Evolutionary conservation across 805 yeast genomes (phyloP), one percentile per base, ranked within the genome.

Genomic region (Saturnispora zaruensis): DNA sequence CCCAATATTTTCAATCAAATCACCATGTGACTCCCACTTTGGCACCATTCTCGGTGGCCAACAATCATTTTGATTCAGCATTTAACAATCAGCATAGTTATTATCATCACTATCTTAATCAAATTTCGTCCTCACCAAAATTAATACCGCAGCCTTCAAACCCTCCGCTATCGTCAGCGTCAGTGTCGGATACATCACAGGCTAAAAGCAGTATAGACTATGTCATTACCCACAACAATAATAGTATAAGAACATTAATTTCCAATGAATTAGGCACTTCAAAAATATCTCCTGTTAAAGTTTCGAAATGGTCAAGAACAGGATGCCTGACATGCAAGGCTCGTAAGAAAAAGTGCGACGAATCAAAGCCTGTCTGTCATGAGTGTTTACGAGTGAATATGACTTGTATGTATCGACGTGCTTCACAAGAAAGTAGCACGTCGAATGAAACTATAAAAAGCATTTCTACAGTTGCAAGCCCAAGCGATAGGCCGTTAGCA

Each of bases 261-360:
- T n/a, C 40, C 20, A 36, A 18, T 6, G 40, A 36, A 6, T 36
- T 23, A 28, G 28, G 20, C 6, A 5, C 23, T 26, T 36, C n/a
- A 23, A 16, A 16, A 6, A 14, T 7, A 14, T 11, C 16, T n/a
- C 11, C 30, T 8, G 25, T 18, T 14, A 21, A 24, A 24, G 24
- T 40, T 14, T 38, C 45, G 48, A 65, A 69, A 55, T 59, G 72
- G 44, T 74, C 66, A 4, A 56, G 70, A 49, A 66, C 69, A 4
- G 82, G 80, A 14, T 76, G 80, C 59, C 61, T 74, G 42, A 76
- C 79, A 8, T 76, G 80, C 56, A 66, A 79, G 34, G 73, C 72
- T 47, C 66, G 77, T 49, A 79, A 76, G 56, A 71, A 74, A 66
- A 76, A 76, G 56, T 76, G 82, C 60, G 82, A 77, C 60, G 82